A percentile compares a stretch with the other conserved stretches of the same genome.
phyloP scores from a whole-genome alignment of 1,139 yeast species.

The Meyerozyma guilliermondii region DNA sequence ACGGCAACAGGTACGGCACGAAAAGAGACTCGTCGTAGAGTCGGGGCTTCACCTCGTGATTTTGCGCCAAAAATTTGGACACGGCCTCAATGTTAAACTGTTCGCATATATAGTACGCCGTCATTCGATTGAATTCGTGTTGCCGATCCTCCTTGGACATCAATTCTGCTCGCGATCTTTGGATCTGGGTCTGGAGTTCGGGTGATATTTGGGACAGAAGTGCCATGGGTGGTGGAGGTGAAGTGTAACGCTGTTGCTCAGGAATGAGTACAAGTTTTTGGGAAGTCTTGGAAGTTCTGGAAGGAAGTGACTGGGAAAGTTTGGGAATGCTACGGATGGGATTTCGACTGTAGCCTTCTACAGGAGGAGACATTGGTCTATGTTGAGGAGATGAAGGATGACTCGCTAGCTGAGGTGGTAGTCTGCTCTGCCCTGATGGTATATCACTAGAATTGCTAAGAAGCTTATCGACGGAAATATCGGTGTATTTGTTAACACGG shows the following conservation, averaged over 20 bases:
- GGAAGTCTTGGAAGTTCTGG: conserved; percentile 82
- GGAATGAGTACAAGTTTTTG: conserved; percentile 87
- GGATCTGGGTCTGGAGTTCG: conserved; percentile 31
- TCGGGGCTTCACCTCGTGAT: conserved; percentile 82
- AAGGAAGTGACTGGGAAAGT: conserved; percentile 64
- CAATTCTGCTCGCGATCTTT: conserved; percentile 62
- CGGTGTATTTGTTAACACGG: conserved; percentile 49
- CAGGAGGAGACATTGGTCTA: conserved; percentile 10
- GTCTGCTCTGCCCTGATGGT: conserved; percentile 68
- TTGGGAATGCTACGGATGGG: conserved; percentile 47
- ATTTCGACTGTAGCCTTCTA: conserved; percentile 13
- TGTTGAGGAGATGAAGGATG: conserved; percentile 10
- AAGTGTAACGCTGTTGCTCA: conserved; percentile 36
- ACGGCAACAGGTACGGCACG: conserved; percentile 83
- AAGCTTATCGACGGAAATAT: conserved; percentile 66
- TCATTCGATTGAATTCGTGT: conserved; percentile 71
- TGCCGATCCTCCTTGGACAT: conserved; percentile 66
- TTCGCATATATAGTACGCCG: conserved; percentile 87
- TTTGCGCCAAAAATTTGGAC: conserved; percentile 55
- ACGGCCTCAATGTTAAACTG: conserved; percentile 65
- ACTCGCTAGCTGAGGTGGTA: conserved; percentile 27
- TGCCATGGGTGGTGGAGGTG: conserved; percentile 14
- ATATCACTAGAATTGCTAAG: conserved; percentile 76
- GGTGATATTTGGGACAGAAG: conserved; percentile 7
- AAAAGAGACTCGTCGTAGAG: conserved; percentile 87